Percentiles rank a stretch among this genome's conserved stretches.
Evolutionary conservation across 1,139 yeast species (phyloP).

Genomic region (Wickerhamiella infanticola): DNA sequence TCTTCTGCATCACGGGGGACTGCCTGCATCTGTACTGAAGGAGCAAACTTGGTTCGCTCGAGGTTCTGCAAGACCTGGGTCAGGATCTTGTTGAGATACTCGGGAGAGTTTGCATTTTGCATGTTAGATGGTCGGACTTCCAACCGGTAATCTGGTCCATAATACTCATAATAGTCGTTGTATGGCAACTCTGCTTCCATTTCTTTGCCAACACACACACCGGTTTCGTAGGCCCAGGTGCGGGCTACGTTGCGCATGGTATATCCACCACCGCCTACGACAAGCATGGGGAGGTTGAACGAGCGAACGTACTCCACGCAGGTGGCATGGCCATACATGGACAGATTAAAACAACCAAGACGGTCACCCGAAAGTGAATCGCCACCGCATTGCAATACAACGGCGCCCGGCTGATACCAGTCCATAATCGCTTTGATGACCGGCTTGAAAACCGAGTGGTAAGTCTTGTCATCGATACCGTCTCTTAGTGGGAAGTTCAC

Average conservation of each 20-base stretch:
- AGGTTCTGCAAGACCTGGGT: constrained; percentile 63
- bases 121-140: constrained; percentile 92
- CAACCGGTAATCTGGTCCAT: constrained; percentile 73
- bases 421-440: constrained; percentile 67
- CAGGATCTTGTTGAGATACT: constrained; percentile 73
- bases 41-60: constrained; percentile 84
- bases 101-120: constrained; percentile 93
- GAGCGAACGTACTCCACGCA: constrained; percentile 82
- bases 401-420: constrained; percentile 88
- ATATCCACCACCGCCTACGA: constrained; percentile 96
- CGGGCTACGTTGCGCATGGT: constrained; percentile 95
- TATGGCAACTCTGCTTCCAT: constrained; percentile 79
- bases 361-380: constrained; percentile 87
- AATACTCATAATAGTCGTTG: constrained; percentile 92
- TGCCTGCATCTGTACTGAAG: constrained; percentile 83
- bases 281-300: constrained; percentile 78
- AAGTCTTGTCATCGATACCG: constrained; percentile 83
- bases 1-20: constrained; percentile 84
- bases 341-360: constrained; percentile 79
- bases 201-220: constrained; percentile 62
- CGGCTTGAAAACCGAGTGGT: constrained; percentile 78
- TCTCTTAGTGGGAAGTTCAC: constrained; percentile 83
- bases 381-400: constrained; percentile 74
- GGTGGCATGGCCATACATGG: constrained; percentile 89
- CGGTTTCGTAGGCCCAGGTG: constrained; percentile 93